Conservation (phyloP, 257 asterid genomes). For the Solanum tarijense region DNA sequence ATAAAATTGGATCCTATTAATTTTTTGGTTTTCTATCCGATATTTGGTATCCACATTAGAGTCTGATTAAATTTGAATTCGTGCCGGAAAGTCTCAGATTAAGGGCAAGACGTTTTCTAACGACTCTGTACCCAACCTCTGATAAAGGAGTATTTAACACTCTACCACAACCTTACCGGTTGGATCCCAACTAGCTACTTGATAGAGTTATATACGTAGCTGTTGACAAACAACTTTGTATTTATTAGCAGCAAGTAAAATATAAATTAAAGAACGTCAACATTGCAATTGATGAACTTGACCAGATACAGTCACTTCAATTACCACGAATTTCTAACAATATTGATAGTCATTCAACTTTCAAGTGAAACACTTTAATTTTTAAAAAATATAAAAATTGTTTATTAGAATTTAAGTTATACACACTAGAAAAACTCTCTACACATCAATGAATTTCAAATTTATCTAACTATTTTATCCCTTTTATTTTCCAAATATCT, state of each 20-base stretch:
- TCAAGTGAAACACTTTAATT: not conserved
- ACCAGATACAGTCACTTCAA: not conserved
- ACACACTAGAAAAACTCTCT: not conserved
- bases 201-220: not conserved
- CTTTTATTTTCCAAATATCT: not conserved
- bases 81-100: fast-evolving
- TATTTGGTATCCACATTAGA: fast-evolving
- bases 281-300: not conserved
- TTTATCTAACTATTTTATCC: not conserved
- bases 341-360: not conserved
- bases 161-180: too few relatives aligned
- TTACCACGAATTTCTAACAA: not conserved
- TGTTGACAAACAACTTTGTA: not conserved
- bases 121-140: not conserved
- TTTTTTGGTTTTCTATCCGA: not conserved
- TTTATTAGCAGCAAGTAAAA: not conserved
- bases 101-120: not conserved
- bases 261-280: not conserved
- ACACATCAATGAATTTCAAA: not conserved
- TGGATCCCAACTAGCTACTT: not conserved
- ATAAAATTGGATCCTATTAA: too few relatives aligned
- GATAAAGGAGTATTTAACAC: not conserved
- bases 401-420: not conserved
- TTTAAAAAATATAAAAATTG: too few relatives aligned
- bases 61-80: not conserved